Evolutionary conservation across 2,329 filamentous ascomycete genomes (phyloP), one percentile per base, ranked within the genome.

Genomic region (Uncinocarpus reesii): DNA sequence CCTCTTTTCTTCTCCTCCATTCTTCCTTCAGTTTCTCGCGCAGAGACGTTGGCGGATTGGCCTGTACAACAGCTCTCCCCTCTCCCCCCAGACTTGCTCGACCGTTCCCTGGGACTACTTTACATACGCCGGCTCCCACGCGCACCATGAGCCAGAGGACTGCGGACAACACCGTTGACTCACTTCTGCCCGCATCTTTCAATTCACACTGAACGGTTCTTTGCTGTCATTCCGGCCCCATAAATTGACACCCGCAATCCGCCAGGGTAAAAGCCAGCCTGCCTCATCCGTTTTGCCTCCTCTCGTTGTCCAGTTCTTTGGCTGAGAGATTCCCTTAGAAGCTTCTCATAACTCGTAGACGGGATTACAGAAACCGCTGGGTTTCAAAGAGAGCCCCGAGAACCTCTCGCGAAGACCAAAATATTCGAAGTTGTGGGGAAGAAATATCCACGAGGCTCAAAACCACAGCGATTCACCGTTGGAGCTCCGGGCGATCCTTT

Each of bases 1-100:
- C 35, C n/a, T 20, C 32, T 15, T 10, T 31, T 31, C 36, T 49
- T 53, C 45, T 56, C 53, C 55, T 55, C 54, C 54, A 55, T 53
- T 53, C 50, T 50, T 58, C 47, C 40, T 50, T 54, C 55, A 51
- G 47, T 49, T 38, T 44, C 46, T 46, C 50, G 38, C 50, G 35
- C 35, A 38, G 24, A 47, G 34, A 20, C 37, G 20, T 41, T 35
- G 45, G 53, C 41, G 43, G 35, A 24, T 29, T 44, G 34, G 42
- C 52, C 54, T 62, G 59, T 62, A 62, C 57, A 60, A 57, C 61
- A 60, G 35, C 53, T 53, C 36, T 52, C 55, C 55, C 49, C 13
- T 26, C 18, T 45, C 34, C 29, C 31, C 18, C 38, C 48, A 55
- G 51, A 48, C 41, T 51, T 42, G 49, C 42, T 50, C 38, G 51